Conservation (phyloP, 1,284 basidiomycete genomes). For the Austroboletus novae-zelandiae region DNA sequence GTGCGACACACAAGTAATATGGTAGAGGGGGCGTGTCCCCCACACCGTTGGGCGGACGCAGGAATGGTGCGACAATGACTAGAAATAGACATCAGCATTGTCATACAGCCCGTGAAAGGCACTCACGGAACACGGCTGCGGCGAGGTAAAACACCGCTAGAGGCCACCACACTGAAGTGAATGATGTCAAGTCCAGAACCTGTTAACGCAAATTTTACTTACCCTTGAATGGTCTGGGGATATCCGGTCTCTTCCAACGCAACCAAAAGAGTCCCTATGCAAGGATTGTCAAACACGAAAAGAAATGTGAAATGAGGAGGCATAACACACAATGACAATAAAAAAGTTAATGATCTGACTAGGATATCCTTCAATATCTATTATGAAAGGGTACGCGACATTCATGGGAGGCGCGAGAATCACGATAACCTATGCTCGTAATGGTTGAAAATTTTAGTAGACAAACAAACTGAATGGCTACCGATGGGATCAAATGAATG, state of each 20-base stretch:
- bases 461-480: slow-evolving; percentile 2
- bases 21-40: slow-evolving; percentile 61
- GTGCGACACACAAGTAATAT: slow-evolving; percentile 49
- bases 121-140: slow-evolving; percentile 49
- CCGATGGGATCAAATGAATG: slow-evolving; percentile 35
- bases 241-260: slow-evolving; percentile 47
- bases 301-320: too few relatives aligned
- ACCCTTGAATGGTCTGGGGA: slow-evolving; percentile 57
- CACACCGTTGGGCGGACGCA: slow-evolving; percentile 50
- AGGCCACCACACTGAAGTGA: slow-evolving; percentile 50
- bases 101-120: background rate
- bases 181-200: background rate
- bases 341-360: slow-evolving; percentile 55
- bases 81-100: background rate
- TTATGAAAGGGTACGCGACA: slow-evolving; percentile 51
- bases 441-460: background rate
- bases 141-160: slow-evolving; percentile 55
- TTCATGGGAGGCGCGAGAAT: slow-evolving; percentile 46
- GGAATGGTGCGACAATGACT: slow-evolving; percentile 57
- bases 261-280: slow-evolving; percentile 56
- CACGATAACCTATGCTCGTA: slow-evolving; percentile 40
- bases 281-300: background rate
- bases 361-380: slow-evolving; percentile 60
- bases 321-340: slow-evolving; percentile 43
- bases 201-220: background rate